Percentiles rank a stretch among this genome's conserved stretches.
Evolutionary conservation across 202 grass and related monocot genomes (phyloP).

Genomic region (Zizania palustris): DNA sequence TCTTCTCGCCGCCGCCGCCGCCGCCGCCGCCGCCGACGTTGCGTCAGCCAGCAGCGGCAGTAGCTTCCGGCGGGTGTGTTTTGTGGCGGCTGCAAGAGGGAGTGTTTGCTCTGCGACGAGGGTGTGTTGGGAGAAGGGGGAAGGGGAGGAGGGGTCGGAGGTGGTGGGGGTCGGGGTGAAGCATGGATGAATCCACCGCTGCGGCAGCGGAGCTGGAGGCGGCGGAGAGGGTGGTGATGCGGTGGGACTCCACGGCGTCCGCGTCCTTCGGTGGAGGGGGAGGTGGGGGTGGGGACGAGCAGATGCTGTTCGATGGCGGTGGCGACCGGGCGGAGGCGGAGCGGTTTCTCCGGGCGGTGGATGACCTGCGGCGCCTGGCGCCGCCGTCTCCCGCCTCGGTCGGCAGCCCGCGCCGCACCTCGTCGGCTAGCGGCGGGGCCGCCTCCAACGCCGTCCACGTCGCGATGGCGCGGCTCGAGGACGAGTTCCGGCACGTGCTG

Average conservation of each 20-base stretch:
- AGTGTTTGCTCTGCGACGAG: neutral
- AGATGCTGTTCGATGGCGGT: constrained; percentile 64
- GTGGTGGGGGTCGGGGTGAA: neutral
- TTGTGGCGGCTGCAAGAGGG: neutral
- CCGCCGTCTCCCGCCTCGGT: constrained; percentile 39
- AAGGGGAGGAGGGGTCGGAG: neutral
- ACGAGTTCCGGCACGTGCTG: constrained; percentile 86
- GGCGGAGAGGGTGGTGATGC: constrained; percentile 79
- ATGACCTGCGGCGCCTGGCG: constrained; percentile 56
- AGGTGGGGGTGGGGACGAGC: constrained; percentile 42
- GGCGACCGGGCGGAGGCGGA: constrained; percentile 66
- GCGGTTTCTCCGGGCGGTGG: constrained; percentile 70
- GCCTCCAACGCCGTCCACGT: constrained; percentile 54
- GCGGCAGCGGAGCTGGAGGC: constrained; percentile 61
- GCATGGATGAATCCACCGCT: constrained; percentile 60
- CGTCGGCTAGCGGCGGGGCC: constrained; percentile 15
- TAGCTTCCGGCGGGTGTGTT: neutral
- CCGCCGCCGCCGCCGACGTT: neutral
- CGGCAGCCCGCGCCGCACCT: constrained; percentile 54
- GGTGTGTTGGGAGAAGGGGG: no score
- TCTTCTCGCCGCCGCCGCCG: neutral
- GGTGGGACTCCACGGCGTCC: constrained; percentile 69
- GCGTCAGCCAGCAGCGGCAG: neutral
- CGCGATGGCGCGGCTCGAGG: constrained; percentile 87
- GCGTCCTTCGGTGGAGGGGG: neutral